A percentile compares a stretch with the other conserved stretches of the same genome.
Conservation (phyloP, 2,329 filamentous ascomycete genomes). For the Emergomyces africanus region DNA sequence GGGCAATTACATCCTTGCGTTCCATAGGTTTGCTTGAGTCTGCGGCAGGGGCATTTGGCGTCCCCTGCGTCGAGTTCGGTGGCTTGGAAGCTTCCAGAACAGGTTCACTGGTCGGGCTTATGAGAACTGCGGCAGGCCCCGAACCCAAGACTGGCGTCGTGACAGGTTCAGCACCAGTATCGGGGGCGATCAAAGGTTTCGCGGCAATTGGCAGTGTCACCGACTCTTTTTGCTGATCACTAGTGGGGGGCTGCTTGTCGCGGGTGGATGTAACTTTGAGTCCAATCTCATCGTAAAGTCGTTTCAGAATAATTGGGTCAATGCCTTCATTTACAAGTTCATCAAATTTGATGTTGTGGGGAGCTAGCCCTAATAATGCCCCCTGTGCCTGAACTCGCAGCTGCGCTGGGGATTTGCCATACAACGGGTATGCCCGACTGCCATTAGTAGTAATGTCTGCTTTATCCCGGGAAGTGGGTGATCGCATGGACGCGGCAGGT, state of each 20-base stretch:
- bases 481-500: neutral
- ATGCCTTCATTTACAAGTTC: conserved; percentile 63
- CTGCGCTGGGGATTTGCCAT: conserved; percentile 23
- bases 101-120: conserved; percentile 7
- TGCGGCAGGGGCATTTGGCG: neutral
- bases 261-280: conserved; percentile 29
- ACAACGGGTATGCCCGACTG: neutral
- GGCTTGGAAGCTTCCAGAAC: conserved; percentile 9
- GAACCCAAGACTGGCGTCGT: neutral
- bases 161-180: neutral
- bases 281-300: conserved; percentile 56
- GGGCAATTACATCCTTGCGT: conserved; percentile 64
- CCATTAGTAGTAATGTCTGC: neutral
- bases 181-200: conserved; percentile 35
- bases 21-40: conserved; percentile 40
- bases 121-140: no score
- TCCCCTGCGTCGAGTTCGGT: neutral
- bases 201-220: conserved; percentile 70
- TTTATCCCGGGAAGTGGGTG: neutral
- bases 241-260: conserved; percentile 3
- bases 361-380: conserved; percentile 50
- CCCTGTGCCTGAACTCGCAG: conserved; percentile 44
- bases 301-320: conserved; percentile 47
- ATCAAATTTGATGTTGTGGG: conserved; percentile 58
- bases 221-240: conserved; percentile 47